Evolutionary conservation across 2,329 filamentous ascomycete species (phyloP), one percentile per base, ranked within the genome.

Genomic region (Botrytis tulipae): DNA sequence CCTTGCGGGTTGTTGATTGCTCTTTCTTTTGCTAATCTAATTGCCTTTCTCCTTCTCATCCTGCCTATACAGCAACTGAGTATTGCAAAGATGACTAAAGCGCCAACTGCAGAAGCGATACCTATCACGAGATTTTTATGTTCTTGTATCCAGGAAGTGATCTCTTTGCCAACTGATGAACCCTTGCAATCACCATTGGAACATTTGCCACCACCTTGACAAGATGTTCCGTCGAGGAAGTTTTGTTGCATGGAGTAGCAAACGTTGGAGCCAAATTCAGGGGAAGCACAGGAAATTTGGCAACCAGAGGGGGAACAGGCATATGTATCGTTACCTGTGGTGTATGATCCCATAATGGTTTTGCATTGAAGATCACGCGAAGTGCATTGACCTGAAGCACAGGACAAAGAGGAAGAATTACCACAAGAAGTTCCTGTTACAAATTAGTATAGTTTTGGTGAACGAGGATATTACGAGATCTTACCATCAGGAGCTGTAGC

Each of bases 301-400:
- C 96, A 99, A 68, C 90, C 91, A 51, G 87, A 86, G 71, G 84
- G 85, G 76, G 91, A 89, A 83, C 96, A 99, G 16, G 95, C 91
- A 78, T 89, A 90, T 2, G 94, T 97, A 79, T 93, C 89, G 83
- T 94, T 95, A 81, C 87, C 88, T 73, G 88, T 86, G 0, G 91
- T 91, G 75, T 92, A 88, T 42, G 88, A 89, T 51, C 94, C 94
- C 86, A 97, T 92, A 66, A 97, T 86, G 18, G 90, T 92, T 82
- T 91, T 91, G 85, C 96, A 99, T 84, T 99, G 96, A 80, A 91
- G 87, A 82, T 98, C 90, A 76, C 96, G 91, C 71, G 92, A 96
- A 5, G 96, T 99, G 83, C 96, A 99, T 83, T 98, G 95, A 20
- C 96, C 96, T 63, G 92, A 95, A 44, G 96, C 94, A 81, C 96